phyloP scores from a whole-genome alignment of 768 basidiomycete species.

The Hericium coralloides region DNA sequence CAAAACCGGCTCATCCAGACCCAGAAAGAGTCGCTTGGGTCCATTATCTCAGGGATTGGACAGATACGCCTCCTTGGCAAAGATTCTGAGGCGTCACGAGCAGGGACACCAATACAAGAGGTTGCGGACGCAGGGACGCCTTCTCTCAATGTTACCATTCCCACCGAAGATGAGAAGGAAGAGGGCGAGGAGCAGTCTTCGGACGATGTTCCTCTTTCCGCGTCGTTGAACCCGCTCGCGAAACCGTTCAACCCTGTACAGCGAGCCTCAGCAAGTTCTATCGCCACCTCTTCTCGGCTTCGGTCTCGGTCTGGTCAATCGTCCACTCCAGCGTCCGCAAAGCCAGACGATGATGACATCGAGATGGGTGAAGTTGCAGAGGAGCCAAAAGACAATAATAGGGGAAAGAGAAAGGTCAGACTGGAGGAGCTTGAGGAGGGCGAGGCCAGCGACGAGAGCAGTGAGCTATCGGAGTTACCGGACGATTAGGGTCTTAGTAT shows the following conservation, averaged over 20 bases:
- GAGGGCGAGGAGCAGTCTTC: conserved; percentile 27
- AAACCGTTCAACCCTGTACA: conserved; percentile 23
- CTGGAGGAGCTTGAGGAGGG: conserved; percentile 80
- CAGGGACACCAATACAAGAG: conserved; percentile 5
- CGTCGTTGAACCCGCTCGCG: conserved; percentile 24
- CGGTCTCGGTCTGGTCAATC: neutral
- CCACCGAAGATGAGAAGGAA: conserved; percentile 29
- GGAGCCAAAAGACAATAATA: conserved; percentile 37
- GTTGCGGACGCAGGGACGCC: conserved; percentile 27
- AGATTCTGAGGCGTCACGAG: conserved; percentile 36
- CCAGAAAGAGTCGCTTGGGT: conserved; percentile 61
- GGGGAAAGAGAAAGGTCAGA: conserved; percentile 39
- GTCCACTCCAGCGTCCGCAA: conserved; percentile 10
- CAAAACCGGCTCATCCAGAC: conserved; percentile 57
- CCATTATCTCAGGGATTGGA: conserved; percentile 52
- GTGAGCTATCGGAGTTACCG: conserved; percentile 69
- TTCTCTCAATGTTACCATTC: conserved; percentile 41
- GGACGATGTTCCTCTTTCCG: conserved; percentile 19
- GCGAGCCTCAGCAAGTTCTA: conserved; percentile 18
- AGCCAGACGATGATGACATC: conserved; percentile 49
- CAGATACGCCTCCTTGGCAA: conserved; percentile 61
- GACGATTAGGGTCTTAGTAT: conserved; percentile 29
- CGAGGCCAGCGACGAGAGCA: conserved; percentile 76
- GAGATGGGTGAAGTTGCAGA: conserved; percentile 92
- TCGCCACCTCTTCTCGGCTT: conserved; percentile 12